Evolutionary conservation across 805 yeast genomes (phyloP), one percentile per base, ranked within the genome.

Genomic region (Spathaspora passalidarum): DNA sequence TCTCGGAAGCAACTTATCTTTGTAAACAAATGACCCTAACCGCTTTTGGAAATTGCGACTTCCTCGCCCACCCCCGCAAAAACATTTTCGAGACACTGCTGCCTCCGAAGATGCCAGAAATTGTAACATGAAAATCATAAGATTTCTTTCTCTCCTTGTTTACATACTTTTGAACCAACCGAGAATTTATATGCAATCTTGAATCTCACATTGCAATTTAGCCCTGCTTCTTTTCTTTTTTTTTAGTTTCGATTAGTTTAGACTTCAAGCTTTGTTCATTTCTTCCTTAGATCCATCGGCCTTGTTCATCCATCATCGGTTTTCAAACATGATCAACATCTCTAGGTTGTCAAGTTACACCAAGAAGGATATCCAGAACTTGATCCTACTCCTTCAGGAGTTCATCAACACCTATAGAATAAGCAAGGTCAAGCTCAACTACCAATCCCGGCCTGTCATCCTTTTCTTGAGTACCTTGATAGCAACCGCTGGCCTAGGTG

Each of bases 361-460:
- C 43, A 56, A 54, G 42, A 63, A 68, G 38, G 73, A 70, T 49
- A 42, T 69, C n/a, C 54, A 60, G 43, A 68, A 66, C 40, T 48
- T 69, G 6, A 44, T 68, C 29, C 56, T 62, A 43, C 53, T 72
- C 16, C 50, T 69, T 14, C 66, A 61, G 43, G 76, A 72, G 48
- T 65, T 68, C 45, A 65, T 66, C 22, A 50, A 57, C 10, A 65
- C 68, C 1, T 66, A 65, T 52, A 61, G 56, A 42, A 66, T 68
- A 42, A 69, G 66, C 50, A 62, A 59, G 45, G 71, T 68, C 43
- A 56, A 60, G 40, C 58, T 72, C 49, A 72, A 72, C 55, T 70
- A 69, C 51, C 69, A 59, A 49, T 65, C 72, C 42, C 57, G 74
- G 38, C 76, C 76, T 1, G 76, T 72, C 38, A 55, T 70, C 4